A percentile compares a stretch with the other conserved stretches of the same genome.
These are phyloP conservation scores for Pyricularia pennisetigena DNA, from an alignment of 2,329 filamentous ascomycete genomes.

Conservation along the genomic window DNA sequence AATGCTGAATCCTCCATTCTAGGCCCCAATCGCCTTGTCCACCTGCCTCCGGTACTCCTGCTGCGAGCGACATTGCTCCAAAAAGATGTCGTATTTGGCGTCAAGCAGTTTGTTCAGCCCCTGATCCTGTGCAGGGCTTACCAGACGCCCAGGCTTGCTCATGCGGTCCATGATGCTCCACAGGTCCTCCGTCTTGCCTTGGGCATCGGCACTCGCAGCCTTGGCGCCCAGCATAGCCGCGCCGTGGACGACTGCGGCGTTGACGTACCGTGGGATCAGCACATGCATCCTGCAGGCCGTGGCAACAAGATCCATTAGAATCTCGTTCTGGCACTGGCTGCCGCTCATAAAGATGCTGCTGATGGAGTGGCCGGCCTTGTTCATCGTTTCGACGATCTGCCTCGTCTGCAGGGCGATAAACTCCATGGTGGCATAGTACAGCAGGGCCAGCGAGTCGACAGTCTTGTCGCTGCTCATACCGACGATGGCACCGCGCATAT, in stretches of 20 bases:
- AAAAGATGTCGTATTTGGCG: slow-evolving; percentile 91
- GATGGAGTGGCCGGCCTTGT: slow-evolving; percentile 77
- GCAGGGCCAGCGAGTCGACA: slow-evolving; percentile 75
- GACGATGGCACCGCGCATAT: slow-evolving; percentile 85
- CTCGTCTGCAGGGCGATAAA: slow-evolving; percentile 96
- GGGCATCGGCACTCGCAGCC: slow-evolving; percentile 63
- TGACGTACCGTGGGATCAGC: slow-evolving; percentile 84
- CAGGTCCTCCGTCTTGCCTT: slow-evolving; percentile 73
- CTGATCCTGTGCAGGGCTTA: slow-evolving; percentile 62
- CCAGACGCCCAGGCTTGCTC: slow-evolving; percentile 83
- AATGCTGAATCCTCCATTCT: slow-evolving; percentile 8
- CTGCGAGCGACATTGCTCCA: slow-evolving; percentile 84
- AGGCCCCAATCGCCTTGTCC: slow-evolving; percentile 46
- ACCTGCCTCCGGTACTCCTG: slow-evolving; percentile 71
- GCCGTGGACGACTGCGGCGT: slow-evolving; percentile 94
- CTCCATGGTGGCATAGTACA: slow-evolving; percentile 95
- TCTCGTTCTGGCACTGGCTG: slow-evolving; percentile 90
- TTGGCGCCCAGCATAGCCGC: slow-evolving; percentile 97
- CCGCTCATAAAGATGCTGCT: slow-evolving; percentile 97
- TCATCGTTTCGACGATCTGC: slow-evolving; percentile 94
- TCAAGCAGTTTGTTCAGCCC: slow-evolving; percentile 71
- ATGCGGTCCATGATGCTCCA: slow-evolving; percentile 98
- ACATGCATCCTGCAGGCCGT: slow-evolving; percentile 89
- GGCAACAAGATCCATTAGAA: slow-evolving; percentile 85
- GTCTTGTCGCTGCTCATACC: slow-evolving; percentile 81